These are phyloP conservation scores for Globisporangium nagaii DNA, from an alignment of 352 stramenopile genomes.

Conservation along the genomic window DNA sequence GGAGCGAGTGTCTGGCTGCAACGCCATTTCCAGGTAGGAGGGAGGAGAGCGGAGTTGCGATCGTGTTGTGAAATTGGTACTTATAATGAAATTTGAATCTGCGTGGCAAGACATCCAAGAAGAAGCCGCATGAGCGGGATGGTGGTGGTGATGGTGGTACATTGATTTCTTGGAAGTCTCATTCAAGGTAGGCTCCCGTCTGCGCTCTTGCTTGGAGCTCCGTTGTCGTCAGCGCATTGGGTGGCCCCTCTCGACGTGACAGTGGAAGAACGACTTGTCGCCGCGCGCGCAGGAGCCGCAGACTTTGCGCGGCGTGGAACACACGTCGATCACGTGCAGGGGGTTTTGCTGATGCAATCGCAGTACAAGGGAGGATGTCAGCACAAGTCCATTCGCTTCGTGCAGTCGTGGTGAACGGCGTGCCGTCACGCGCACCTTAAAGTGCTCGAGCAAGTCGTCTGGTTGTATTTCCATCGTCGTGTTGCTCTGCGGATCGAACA, in stretches of 20 bases:
- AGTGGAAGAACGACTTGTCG: constrained; percentile 50
- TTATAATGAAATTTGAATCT: not conserved
- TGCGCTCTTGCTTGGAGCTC: not conserved
- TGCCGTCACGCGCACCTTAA: constrained; percentile 46
- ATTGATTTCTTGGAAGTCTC: too few species aligned
- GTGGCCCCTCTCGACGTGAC: constrained; percentile 69
- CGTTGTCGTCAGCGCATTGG: constrained; percentile 48
- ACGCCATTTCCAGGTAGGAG: not conserved
- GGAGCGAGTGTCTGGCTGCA: not conserved
- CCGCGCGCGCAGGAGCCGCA: constrained; percentile 35
- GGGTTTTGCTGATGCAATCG: constrained; percentile 70
- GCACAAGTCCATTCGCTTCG: too few species aligned
- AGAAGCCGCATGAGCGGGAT: not conserved
- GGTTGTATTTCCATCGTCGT: constrained; percentile 33
- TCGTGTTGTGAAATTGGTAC: not conserved
- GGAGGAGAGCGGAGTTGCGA: not conserved
- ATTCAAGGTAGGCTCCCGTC: too few species aligned
- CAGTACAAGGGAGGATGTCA: too few species aligned
- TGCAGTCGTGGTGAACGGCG: too few species aligned
- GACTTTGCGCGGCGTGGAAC: constrained; percentile 28
- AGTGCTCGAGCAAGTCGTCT: constrained; percentile 46
- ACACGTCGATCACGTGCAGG: constrained; percentile 70
- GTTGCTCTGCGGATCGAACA: constrained; percentile 45
- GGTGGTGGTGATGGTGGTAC: constrained; percentile 2
- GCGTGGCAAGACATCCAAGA: not conserved